A percentile compares a stretch with the other conserved stretches of the same genome.
Conservation (phyloP, 108 stramenopile genomes). For the Fragilaria crotonensis region DNA sequence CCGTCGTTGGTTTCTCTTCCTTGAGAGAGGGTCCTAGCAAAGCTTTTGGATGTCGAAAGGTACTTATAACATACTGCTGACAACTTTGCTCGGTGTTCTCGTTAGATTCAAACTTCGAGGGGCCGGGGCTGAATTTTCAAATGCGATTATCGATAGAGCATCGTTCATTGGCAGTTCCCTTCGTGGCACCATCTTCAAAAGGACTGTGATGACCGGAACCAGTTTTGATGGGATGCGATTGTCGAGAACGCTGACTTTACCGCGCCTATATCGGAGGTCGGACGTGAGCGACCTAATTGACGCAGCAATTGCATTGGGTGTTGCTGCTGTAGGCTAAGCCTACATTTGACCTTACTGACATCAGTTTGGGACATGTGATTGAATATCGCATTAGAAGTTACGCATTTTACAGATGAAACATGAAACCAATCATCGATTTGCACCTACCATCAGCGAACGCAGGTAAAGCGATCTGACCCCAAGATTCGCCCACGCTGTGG, state of each 20-base stretch:
- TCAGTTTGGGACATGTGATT: slow-evolving; percentile 83
- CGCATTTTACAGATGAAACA: too few species aligned
- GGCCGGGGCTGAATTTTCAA: background rate
- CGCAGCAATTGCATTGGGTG: too few species aligned
- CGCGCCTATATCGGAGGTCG: too few species aligned
- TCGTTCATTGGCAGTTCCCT: slow-evolving; percentile 7
- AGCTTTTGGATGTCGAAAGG: slow-evolving; percentile 84
- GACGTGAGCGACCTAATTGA: too few species aligned
- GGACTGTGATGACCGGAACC: slow-evolving; percentile 82
- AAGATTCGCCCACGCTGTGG: too few species aligned
- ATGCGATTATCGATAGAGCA: background rate
- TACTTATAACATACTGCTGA: background rate
- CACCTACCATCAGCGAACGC: too few species aligned
- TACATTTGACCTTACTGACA: slow-evolving; percentile 71
- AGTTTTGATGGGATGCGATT: too few species aligned
- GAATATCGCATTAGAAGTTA: too few species aligned
- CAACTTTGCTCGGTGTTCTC: background rate
- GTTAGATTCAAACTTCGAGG: background rate
- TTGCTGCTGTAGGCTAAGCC: too few species aligned
- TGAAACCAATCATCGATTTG: too few species aligned
- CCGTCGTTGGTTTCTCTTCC: slow-evolving; percentile 87
- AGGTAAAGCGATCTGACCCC: too few species aligned
- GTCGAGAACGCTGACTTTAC: too few species aligned
- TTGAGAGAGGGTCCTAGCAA: slow-evolving; percentile 96
- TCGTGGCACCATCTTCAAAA: slow-evolving; percentile 76